Percentiles rank a stretch among this genome's conserved stretches.
Evolutionary conservation across 768 basidiomycete genomes (phyloP).

Genomic region (Boletus pseudo-olivaceus): DNA sequence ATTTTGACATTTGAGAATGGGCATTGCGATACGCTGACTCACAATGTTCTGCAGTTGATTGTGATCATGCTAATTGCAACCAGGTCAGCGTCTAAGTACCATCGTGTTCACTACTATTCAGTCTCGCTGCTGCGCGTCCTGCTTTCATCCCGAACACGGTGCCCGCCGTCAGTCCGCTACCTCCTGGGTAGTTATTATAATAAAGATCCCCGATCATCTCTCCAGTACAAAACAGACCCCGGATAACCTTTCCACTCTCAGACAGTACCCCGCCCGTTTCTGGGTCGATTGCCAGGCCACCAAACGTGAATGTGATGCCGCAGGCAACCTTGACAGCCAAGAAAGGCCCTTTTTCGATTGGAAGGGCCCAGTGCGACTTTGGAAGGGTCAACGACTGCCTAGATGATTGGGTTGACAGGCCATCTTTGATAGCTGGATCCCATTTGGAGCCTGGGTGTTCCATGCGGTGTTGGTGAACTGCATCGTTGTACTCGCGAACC

Average conservation of each 20-base stretch:
- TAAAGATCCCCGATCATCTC: conserved; percentile 69
- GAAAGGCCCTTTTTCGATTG: conserved; percentile 51
- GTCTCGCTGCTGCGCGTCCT: conserved; percentile 43
- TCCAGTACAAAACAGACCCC: conserved; percentile 61
- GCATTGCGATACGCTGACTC: neutral
- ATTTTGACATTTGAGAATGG: neutral
- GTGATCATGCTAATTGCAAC: neutral
- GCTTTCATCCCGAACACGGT: conserved; percentile 64
- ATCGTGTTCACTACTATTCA: conserved; percentile 1
- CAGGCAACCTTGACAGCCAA: conserved; percentile 66
- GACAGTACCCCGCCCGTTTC: conserved; percentile 50
- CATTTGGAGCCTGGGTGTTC: conserved; percentile 40
- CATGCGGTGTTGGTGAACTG: conserved; percentile 36
- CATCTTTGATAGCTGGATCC: conserved; percentile 66
- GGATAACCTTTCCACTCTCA: conserved; percentile 38
- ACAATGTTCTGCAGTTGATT: neutral
- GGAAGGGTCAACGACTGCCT: conserved; percentile 36
- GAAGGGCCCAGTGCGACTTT: conserved; percentile 69
- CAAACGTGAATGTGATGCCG: conserved; percentile 73
- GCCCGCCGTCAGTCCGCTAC: conserved; percentile 61
- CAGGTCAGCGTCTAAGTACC: neutral
- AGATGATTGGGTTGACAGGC: conserved; percentile 49
- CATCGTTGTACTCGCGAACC: conserved; percentile 48
- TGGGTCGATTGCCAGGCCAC: conserved; percentile 60
- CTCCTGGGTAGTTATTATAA: conserved; percentile 66